Evolutionary conservation across 2,329 filamentous ascomycete genomes (phyloP), one percentile per base, ranked within the genome.

Genomic region (Neofusicoccum cordaticola): DNA sequence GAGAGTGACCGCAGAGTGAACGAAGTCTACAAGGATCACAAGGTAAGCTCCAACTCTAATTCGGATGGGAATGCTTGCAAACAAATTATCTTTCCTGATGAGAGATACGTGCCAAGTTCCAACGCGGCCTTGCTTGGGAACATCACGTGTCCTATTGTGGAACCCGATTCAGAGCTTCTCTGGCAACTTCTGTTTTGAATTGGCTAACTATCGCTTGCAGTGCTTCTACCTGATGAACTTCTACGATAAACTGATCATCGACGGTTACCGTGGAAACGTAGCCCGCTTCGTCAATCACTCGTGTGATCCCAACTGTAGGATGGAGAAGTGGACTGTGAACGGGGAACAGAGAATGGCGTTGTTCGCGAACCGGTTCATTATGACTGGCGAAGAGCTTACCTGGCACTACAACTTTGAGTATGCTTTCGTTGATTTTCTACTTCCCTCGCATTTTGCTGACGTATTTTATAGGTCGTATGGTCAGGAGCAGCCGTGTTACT

Each of bases 181-280:
- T 7, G 6, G 27, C 27, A 31, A 7, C 27, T 31, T 31, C 27
- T 31, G 4, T 7, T 5, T 31, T 31, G 12, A 19, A 45, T 15
- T 19, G 13, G 31, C 61, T 62, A 9, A 52, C 41, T 1, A 41
- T 12, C 17, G 7, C 1, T 17, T 5, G 19, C 70, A 97, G 91
- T 97, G 93, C 78, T 98, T 97, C 78, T 99, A 99, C 77, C 83
- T 99, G 57, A 99, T 99, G 95, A 93, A 92, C 64, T 97, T 98
- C 75, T 93, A 98, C 74, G 93, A 97, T 77, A 95, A 96, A 77
- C 95, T 98, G 88, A 96, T 98, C 72, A 96, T 99, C 69, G 95
- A 99, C 80, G 95, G 94, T 39, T 97, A 93, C 34, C 92, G 92
- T 64, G 95, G 95, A 71, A 96, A 92, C 69, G 96, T 98, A 78